Evolutionary conservation across 2,329 filamentous ascomycete species (phyloP), one percentile per base, ranked within the genome.

Genomic region (Rhynchosporium secalis): DNA sequence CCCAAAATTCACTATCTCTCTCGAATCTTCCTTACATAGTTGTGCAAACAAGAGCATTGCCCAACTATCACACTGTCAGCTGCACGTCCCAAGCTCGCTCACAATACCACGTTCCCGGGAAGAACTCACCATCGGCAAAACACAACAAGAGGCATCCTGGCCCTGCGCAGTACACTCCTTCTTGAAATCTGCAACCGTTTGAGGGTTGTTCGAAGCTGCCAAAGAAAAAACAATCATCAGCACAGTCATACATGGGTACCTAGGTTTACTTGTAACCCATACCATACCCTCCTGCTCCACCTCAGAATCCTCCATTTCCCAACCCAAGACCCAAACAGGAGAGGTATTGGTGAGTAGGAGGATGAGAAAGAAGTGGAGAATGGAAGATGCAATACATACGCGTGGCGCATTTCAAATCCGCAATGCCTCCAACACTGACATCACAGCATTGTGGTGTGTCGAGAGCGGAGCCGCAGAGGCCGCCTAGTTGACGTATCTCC

Each of bases 401-500:
- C 62, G 75, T 72, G 20, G 69, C 75, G 72, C 85, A 87, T 76
- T 86, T 76, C 33, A 85, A 75, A 71, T 83, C 75, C 5, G 79
- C 81, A 56, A 86, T 64, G 58, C 81, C 79, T 45, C 86, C 79
- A 28, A 87, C 78, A 64, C 86, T 83, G 31, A 83, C 85, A n/a
- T 83, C 80, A 71, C 85, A 87, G 78, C 85, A 87, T 66, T 82
- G 79, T 2, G 80, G 69, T 38, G 68, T 76, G 66, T 70, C 71
- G 68, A 58, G 15, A 33, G 57, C 58, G 3, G 80, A 81, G 33
- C 72, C 73, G 70, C 80, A 81, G 51, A 80, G 72, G 9, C 69
- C 15, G 28, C 43, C 61, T 62, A 71, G 65, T 69, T 75, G 73
- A 52, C 76, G 75, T 62, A 75, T 73, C 40, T 75, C 71, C 28